Conservation (phyloP, 495 filamentous ascomycete species). For the Mytilinidion resinicola region DNA sequence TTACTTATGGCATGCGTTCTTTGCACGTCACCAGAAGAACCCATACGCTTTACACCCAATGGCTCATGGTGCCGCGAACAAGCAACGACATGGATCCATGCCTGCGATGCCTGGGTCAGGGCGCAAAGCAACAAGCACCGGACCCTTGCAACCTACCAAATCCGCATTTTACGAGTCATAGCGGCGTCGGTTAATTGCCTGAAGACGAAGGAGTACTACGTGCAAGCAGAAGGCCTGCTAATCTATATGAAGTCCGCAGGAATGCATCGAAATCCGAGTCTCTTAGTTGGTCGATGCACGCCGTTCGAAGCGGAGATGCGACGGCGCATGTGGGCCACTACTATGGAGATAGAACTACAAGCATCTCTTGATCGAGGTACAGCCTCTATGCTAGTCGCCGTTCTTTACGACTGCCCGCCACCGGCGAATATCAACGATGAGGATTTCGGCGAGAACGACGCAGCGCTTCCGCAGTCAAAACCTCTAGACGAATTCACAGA, state of each 20-base stretch:
- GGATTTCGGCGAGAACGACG: neutral
- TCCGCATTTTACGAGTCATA: constrained; percentile 14
- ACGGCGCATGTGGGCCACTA: constrained; percentile 14
- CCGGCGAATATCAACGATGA: constrained; percentile 19
- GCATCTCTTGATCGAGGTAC: constrained; percentile 16
- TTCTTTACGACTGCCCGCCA: constrained; percentile 13
- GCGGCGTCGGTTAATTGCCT: constrained; percentile 10
- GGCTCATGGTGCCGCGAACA: constrained; percentile 16
- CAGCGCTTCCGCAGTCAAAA: constrained; percentile 6
- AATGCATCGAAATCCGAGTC: constrained; percentile 13
- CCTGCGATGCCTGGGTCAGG: constrained; percentile 19
- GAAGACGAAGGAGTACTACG: constrained; percentile 22
- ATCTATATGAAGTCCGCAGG: constrained; percentile 13
- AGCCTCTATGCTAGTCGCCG: neutral
- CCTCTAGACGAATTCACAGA: constrained; percentile 8
- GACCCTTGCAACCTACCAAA: constrained; percentile 14
- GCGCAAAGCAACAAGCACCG: constrained; percentile 21
- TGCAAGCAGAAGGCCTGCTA: constrained; percentile 11
- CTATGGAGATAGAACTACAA: constrained; percentile 16
- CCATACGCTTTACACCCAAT: constrained; percentile 5
- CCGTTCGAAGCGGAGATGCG: constrained; percentile 21
- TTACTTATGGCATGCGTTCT: constrained; percentile 17
- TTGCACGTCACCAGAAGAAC: constrained; percentile 16
- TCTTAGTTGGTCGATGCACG: constrained; percentile 9
- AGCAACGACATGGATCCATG: constrained; percentile 17